Conservation (phyloP, 768 basidiomycete genomes). For the Agaricus subrufescens region DNA sequence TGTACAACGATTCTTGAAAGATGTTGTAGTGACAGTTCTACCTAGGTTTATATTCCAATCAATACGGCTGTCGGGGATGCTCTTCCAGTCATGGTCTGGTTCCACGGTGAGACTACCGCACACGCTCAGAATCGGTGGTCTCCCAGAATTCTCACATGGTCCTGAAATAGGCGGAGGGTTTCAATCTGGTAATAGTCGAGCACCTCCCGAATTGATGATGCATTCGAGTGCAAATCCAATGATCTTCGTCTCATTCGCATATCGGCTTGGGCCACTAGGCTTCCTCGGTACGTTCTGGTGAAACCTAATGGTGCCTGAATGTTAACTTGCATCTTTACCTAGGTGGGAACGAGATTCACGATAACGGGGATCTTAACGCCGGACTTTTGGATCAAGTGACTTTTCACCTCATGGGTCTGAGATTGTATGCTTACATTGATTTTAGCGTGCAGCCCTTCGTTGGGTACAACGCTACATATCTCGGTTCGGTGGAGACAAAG, state of each 20-base stretch:
- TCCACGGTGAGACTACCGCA: conserved; percentile 28
- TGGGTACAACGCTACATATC: conserved; percentile 35
- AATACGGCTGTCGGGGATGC: conserved; percentile 15
- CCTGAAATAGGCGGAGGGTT: conserved; percentile 31
- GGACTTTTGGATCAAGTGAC: conserved; percentile 36
- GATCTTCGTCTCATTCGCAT: conserved; percentile 38
- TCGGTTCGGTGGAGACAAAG: conserved; percentile 32
- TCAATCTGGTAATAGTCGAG: conserved; percentile 29
- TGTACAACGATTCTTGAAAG: neutral
- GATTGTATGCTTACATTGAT: neutral
- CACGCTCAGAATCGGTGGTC: neutral
- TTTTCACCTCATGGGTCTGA: neutral
- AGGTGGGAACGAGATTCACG: conserved; percentile 30
- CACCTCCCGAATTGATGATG: conserved; percentile 27
- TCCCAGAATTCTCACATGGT: neutral
- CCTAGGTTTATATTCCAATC: conserved; percentile 28
- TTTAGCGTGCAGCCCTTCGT: conserved; percentile 28
- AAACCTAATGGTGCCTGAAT: neutral
- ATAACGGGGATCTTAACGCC: conserved; percentile 29
- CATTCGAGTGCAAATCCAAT: conserved; percentile 25
- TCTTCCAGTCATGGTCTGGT: conserved; percentile 37
- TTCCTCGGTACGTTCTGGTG: conserved; percentile 27
- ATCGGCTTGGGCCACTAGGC: conserved; percentile 37
- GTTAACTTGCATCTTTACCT: neutral
- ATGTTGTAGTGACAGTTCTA: neutral